Evolutionary conservation across 2,329 filamentous ascomycete genomes (phyloP).

Genomic region (Aspergillus awamori): DNA sequence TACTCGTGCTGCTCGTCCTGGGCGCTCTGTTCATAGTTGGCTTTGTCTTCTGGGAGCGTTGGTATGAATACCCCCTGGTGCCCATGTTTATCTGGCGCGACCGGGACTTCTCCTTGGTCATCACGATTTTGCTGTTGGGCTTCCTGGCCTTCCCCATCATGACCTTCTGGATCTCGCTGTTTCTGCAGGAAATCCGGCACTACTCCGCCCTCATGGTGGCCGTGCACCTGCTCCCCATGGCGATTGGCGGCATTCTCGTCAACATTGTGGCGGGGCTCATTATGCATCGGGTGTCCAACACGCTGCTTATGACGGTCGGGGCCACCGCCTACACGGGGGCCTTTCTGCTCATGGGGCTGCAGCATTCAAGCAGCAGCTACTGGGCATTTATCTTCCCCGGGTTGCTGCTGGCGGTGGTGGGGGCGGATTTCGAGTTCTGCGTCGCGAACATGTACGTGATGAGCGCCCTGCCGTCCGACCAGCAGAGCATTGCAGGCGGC

Average conservation of each 20-base stretch:
- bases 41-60: conserved; percentile 66
- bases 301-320: conserved; percentile 60
- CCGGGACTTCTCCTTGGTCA: conserved; percentile 65
- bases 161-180: conserved; percentile 66
- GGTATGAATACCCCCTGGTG: conserved; percentile 55
- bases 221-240: conserved; percentile 67
- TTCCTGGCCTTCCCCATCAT: conserved; percentile 65
- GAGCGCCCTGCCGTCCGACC: conserved; percentile 62
- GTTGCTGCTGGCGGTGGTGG: conserved; percentile 63
- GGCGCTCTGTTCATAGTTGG: conserved; percentile 58
- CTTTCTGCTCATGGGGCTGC: conserved; percentile 60
- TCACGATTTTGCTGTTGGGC: conserved; percentile 60
- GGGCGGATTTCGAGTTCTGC: conserved; percentile 71
- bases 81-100: conserved; percentile 61
- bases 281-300: conserved; percentile 67
- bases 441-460: conserved; percentile 74
- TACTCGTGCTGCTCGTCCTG: conserved; percentile 64
- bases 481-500: conserved; percentile 68
- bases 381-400: conserved; percentile 69
- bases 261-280: conserved; percentile 66
- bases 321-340: conserved; percentile 46
- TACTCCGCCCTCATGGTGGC: conserved; percentile 62
- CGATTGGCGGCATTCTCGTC: conserved; percentile 63
- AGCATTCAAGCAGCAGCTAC: conserved; percentile 56
- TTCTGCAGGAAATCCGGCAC: conserved; percentile 61